A percentile compares a stretch with the other conserved stretches of the same genome.
These are phyloP conservation scores for Fusarium ramigenum DNA, from an alignment of 2,329 filamentous ascomycete species.

Conservation along the genomic window DNA sequence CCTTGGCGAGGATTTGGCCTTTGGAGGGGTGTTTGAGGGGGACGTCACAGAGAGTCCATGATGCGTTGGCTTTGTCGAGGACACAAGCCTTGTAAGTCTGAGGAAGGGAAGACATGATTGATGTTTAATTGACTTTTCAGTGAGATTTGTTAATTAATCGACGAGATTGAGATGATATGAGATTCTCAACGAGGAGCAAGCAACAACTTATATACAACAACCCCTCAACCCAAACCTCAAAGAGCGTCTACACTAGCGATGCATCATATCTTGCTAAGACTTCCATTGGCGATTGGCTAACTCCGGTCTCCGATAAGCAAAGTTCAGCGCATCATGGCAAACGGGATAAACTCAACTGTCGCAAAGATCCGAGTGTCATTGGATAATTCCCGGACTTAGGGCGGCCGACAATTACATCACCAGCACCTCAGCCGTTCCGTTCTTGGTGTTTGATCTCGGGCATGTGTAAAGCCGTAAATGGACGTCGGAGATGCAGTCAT, in stretches of 20 bases:
- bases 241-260: not conserved
- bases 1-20: constrained; percentile 74
- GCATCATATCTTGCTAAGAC: not conserved
- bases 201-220: not conserved
- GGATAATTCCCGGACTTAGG: constrained; percentile 10
- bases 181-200: too few relatives aligned
- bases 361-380: not conserved
- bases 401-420: constrained; percentile 26
- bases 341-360: not conserved
- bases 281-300: not conserved
- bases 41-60: constrained; percentile 67
- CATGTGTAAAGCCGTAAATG: constrained; percentile 22
- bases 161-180: not conserved
- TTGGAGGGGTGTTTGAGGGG: constrained; percentile 64
- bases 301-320: not conserved
- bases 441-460: constrained; percentile 19
- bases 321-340: not conserved
- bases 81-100: constrained; percentile 74
- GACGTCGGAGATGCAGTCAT: constrained; percentile 14
- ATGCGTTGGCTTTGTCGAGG: constrained; percentile 60
- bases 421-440: not conserved
- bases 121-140: not conserved
- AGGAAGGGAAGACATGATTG: constrained; percentile 58
- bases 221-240: not conserved
- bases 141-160: not conserved